Percentiles rank a stretch among this genome's conserved stretches.
Conservation (phyloP, 179 eudicot genomes). For the Patellifolia procumbens region DNA sequence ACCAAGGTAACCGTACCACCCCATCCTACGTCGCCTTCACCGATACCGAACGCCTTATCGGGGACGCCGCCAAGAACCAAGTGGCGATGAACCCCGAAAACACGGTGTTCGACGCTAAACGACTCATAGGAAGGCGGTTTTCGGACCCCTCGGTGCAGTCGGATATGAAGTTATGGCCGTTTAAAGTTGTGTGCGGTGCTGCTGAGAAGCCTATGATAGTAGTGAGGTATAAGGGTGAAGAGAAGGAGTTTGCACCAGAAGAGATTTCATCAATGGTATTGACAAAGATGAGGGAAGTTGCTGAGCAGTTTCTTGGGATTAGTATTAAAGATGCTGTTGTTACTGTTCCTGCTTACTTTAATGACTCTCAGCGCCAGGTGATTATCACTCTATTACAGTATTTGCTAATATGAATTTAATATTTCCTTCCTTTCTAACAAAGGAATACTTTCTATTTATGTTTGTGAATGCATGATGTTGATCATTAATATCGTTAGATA, state of each 20-base stretch:
- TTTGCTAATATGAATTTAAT: no score
- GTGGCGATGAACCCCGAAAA: conserved; percentile 33
- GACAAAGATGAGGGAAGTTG: conserved; percentile 35
- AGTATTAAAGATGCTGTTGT: conserved; percentile 23
- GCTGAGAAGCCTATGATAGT: conserved; percentile 27
- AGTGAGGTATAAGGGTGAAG: conserved; percentile 28
- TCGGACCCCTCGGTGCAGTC: conserved; percentile 31
- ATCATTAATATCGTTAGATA: no score
- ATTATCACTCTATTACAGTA: no score
- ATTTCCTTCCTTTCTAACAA: not conserved
- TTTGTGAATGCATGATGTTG: no score
- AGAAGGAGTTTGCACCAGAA: conserved; percentile 26
- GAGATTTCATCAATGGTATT: conserved; percentile 38
- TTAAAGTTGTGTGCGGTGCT: conserved; percentile 12
- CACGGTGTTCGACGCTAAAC: conserved; percentile 32
- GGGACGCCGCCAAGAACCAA: conserved; percentile 30
- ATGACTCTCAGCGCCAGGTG: conserved; percentile 31
- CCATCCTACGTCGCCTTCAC: conserved; percentile 31
- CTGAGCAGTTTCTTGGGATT: conserved; percentile 22
- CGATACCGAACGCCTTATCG: conserved; percentile 29
- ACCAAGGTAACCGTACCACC: conserved; percentile 33
- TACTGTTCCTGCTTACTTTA: conserved; percentile 34
- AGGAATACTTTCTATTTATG: no score
- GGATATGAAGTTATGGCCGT: conserved; percentile 32
- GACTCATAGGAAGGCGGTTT: conserved; percentile 26